Conservation (phyloP, 2,329 filamentous ascomycete genomes). For the Colletotrichum zoysiae region DNA sequence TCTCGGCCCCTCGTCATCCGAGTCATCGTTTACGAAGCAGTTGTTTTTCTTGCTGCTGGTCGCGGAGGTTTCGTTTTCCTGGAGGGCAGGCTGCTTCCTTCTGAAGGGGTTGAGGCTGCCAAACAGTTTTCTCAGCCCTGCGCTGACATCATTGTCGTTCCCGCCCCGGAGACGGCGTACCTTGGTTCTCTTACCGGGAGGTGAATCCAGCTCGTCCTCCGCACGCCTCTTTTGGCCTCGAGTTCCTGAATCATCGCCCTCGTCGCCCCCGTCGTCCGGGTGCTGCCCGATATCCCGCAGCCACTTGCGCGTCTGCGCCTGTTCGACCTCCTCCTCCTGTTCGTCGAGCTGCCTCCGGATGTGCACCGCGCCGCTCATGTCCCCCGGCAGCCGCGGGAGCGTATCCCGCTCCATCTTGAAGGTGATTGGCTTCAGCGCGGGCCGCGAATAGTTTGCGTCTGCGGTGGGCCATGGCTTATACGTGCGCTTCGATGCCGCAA, state of each 20-base stretch:
- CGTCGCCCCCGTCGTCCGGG: neutral
- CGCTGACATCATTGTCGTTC: neutral
- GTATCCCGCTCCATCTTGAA: neutral
- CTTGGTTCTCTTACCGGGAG: slow-evolving; percentile 1
- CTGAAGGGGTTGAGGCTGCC: slow-evolving; percentile 1
- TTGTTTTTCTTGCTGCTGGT: neutral
- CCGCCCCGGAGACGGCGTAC: slow-evolving; percentile 17
- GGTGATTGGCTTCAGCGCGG: slow-evolving; percentile 19
- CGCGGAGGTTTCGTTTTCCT: neutral
- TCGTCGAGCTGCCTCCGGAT: slow-evolving; percentile 16
- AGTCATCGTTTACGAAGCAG: neutral
- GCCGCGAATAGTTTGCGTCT: neutral
- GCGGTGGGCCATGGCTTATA: slow-evolving; percentile 23
- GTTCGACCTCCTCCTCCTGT: slow-evolving; percentile 13
- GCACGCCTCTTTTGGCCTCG: slow-evolving; percentile 15
- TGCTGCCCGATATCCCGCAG: neutral
- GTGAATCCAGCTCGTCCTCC: neutral
- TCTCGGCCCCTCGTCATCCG: neutral
- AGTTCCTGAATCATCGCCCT: neutral
- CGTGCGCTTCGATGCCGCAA: neutral
- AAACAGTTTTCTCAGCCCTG: slow-evolving; percentile 11
- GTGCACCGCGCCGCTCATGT: slow-evolving; percentile 15
- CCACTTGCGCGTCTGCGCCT: neutral
- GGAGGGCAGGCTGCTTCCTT: neutral
- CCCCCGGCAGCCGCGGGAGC: slow-evolving; percentile 3